Conservation (phyloP, 768 basidiomycete genomes). For the Phlegmacium glaucopus region DNA sequence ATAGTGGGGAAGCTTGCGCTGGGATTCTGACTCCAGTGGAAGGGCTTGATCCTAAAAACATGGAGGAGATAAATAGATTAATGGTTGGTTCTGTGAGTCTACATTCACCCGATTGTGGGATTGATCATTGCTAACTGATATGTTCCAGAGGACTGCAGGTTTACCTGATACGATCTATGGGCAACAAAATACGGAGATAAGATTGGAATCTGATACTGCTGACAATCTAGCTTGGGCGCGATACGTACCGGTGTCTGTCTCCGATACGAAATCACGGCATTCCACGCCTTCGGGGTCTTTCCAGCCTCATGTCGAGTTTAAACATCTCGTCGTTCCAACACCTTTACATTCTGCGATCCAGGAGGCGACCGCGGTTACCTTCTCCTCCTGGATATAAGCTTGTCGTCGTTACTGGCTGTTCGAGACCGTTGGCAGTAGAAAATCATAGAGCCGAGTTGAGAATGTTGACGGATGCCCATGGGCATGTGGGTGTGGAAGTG, state of each 20-base stretch:
- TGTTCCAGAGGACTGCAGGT: constrained; percentile 30
- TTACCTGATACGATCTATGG: constrained; percentile 74
- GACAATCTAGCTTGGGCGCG: constrained; percentile 75
- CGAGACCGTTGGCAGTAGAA: constrained; percentile 68
- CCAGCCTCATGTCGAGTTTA: constrained; percentile 61
- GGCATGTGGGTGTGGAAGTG: constrained; percentile 56
- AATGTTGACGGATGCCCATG: constrained; percentile 55
- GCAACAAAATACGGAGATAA: constrained; percentile 55
- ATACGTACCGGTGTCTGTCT: constrained; percentile 37
- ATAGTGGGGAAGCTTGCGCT: constrained; percentile 9
- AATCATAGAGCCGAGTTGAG: constrained; percentile 72
- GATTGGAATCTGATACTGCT: constrained; percentile 78
- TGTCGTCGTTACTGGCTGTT: constrained; percentile 70
- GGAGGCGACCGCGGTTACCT: constrained; percentile 31
- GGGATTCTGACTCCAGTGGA: constrained; percentile 22
- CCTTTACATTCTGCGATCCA: constrained; percentile 60
- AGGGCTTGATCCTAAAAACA: constrained; percentile 17
- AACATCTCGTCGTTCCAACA: constrained; percentile 45
- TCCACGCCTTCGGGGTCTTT: constrained; percentile 27
- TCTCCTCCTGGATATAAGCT: constrained; percentile 27
- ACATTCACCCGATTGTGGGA: not conserved
- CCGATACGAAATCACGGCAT: constrained; percentile 10
- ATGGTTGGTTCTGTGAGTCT: constrained; percentile 48
- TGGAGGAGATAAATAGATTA: constrained; percentile 35
- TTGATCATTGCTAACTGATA: constrained; percentile 1